phyloP scores from a whole-genome alignment of 2,329 filamentous ascomycete genomes.

The Cercospora brassicicola region DNA sequence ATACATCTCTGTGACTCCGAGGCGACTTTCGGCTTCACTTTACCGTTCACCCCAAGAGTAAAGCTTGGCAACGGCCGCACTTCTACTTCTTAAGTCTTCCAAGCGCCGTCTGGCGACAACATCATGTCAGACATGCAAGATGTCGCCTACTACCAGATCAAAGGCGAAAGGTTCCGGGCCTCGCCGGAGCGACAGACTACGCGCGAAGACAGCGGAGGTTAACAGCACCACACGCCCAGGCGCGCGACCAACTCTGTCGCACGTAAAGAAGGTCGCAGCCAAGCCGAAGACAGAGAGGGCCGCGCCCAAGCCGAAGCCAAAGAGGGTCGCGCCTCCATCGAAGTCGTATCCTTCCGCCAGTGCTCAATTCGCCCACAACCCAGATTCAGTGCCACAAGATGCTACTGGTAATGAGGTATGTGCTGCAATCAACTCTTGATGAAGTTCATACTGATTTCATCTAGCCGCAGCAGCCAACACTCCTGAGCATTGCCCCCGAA shows the following conservation, averaged over 20 bases:
- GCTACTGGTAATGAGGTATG: not conserved
- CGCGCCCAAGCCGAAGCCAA: not conserved
- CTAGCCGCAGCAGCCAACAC: not conserved
- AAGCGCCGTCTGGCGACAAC: too few species aligned
- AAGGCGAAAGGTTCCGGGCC: not conserved
- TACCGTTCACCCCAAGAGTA: not conserved
- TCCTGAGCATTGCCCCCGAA: not conserved
- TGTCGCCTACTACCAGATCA: not conserved
- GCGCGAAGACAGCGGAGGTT: not conserved
- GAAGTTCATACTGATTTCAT: not conserved
- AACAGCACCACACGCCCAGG: not conserved
- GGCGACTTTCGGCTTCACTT: too few species aligned
- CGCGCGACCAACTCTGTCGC: not conserved
- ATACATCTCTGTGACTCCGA: too few species aligned
- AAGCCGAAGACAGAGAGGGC: not conserved
- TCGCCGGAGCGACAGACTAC: not conserved
- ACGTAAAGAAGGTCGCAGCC: not conserved
- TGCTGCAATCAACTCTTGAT: not conserved
- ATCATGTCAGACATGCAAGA: too few species aligned
- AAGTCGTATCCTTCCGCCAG: not conserved
- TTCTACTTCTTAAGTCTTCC: not conserved
- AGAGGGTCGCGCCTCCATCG: not conserved
- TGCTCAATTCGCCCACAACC: not conserved
- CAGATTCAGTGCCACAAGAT: not conserved
- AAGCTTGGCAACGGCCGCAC: not conserved